Percentiles rank a stretch among this genome's conserved stretches.
Conservation (phyloP, 495 filamentous ascomycete species). For the Mytilinidion resinicola region DNA sequence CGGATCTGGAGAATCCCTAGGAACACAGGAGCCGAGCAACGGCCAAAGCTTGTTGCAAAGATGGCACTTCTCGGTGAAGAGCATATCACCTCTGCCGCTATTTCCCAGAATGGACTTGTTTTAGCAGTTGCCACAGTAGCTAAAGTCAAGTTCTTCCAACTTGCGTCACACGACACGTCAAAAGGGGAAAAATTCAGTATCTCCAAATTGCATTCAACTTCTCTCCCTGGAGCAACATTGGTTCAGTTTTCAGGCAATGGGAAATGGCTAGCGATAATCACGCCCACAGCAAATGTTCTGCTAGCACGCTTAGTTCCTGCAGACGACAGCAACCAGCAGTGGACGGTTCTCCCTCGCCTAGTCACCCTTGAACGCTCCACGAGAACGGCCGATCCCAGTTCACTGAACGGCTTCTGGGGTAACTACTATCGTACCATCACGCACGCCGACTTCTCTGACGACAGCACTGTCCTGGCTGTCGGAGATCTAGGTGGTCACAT, state of each 20-base stretch:
- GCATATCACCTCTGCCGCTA: slow-evolving; percentile 72
- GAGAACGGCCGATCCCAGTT: slow-evolving; percentile 21
- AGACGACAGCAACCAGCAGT: slow-evolving; percentile 35
- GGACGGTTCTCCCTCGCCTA: slow-evolving; percentile 41
- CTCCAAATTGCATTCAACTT: slow-evolving; percentile 57
- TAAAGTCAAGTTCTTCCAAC: slow-evolving; percentile 72
- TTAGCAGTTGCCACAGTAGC: slow-evolving; percentile 71
- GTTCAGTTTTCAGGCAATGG: slow-evolving; percentile 48
- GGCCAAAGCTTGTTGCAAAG: slow-evolving; percentile 56
- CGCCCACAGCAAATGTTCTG: slow-evolving; percentile 45
- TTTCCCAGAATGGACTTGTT: slow-evolving; percentile 66
- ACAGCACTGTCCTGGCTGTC: slow-evolving; percentile 69
- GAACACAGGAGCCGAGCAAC: slow-evolving; percentile 8
- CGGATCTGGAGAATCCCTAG: slow-evolving; percentile 62
- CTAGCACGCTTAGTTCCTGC: slow-evolving; percentile 42
- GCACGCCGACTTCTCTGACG: slow-evolving; percentile 69
- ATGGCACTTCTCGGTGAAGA: slow-evolving; percentile 76
- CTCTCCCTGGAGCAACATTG: slow-evolving; percentile 56
- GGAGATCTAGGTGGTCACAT: slow-evolving; percentile 80
- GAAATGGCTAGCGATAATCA: slow-evolving; percentile 52
- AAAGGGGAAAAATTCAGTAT: slow-evolving; percentile 50
- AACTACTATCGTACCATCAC: slow-evolving; percentile 71
- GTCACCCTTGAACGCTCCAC: slow-evolving; percentile 53
- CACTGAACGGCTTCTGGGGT: slow-evolving; percentile 60
- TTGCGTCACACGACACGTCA: slow-evolving; percentile 38